Percentiles rank a stretch among this genome's conserved stretches.
Evolutionary conservation across 805 yeast genomes (phyloP).

Genomic region (Yamadazyma nakazawae): DNA sequence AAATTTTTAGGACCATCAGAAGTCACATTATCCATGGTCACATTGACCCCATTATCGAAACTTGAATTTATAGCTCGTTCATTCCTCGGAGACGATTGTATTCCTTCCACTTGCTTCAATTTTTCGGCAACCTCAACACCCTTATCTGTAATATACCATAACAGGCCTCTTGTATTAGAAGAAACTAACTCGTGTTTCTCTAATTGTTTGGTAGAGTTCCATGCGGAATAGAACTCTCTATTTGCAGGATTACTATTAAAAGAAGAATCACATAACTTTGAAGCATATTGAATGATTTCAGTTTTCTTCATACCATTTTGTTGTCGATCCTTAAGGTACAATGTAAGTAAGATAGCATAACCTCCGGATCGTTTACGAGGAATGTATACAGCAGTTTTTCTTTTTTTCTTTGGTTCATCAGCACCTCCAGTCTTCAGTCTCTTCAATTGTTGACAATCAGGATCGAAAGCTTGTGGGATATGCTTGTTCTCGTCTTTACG

Average conservation of each 20-base stretch:
- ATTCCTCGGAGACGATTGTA: conserved; percentile 20
- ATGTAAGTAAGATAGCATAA: conserved; percentile 70
- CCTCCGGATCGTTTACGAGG: conserved; percentile 81
- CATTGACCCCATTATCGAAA: conserved; percentile 34
- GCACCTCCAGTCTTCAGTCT: neutral
- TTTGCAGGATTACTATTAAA: conserved; percentile 60
- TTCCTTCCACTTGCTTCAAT: conserved; percentile 47
- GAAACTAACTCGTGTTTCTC: conserved; percentile 57
- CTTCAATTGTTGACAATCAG: neutral
- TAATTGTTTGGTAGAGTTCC: conserved; percentile 67
- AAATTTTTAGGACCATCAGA: neutral
- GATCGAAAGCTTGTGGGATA: conserved; percentile 38
- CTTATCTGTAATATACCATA: conserved; percentile 63
- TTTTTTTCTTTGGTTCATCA: conserved; percentile 5
- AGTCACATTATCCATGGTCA: conserved; percentile 20
- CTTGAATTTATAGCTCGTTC: conserved; percentile 21
- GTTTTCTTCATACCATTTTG: conserved; percentile 61
- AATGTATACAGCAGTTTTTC: conserved; percentile 45
- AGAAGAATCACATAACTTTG: conserved; percentile 54
- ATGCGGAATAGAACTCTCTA: conserved; percentile 66
- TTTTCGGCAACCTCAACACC: conserved; percentile 63
- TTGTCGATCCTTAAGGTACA: conserved; percentile 47
- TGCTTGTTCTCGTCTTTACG: conserved; percentile 53
- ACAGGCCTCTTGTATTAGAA: conserved; percentile 53
- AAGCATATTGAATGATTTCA: conserved; percentile 53